Base-by-base conservation (phyloP, 2,329 filamentous ascomycete genomes). In the Fusarium sp. region DNA sequence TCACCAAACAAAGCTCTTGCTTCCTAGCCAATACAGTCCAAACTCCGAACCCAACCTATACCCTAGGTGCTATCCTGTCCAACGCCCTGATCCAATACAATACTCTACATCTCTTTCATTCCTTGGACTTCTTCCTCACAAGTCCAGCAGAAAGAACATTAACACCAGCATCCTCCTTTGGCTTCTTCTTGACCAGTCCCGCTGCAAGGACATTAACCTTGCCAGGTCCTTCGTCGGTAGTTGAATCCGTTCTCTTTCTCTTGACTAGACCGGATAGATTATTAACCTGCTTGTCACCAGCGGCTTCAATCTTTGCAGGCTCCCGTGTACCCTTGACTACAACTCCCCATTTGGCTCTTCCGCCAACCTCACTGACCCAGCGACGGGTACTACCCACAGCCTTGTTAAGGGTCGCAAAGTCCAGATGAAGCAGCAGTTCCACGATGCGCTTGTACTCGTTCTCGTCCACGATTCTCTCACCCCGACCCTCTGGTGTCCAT, bases 371-470 rank as follows among this genome's bases (percentile, higher is more conserved):
- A 16, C 87, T 87, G 50, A 91, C 86, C 93, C 94, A 97, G 63
- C 92, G 89, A 61, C 82, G 84, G 3, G 93, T 94, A 77, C 93
- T 94, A 35, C 86, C 85, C 2, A 84, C 85, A 0, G 92, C 91
- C 57, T 92, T 88, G 13, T 89, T 88, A 5, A 91, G 82, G 10
- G 88, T 92, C 1, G 90, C 87, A 81, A 97, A 97, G 80, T 95
- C 93, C 0, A 95, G 88, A 67, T 92, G 90, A 6, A 95, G 86
- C 0, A 97, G 85, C 11, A 94, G 83, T 75, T 95, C 93, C 22
- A 90, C 86, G 10, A 91, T 89, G 13, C 92, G 89, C 72, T 91
- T 91, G 82, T 95, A 95, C 58, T 88, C 87, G 29, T 86, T 84
- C 24, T 92, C 90, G 14, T 89, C 87, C 4, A 95, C 87, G 13